Evolutionary conservation across 352 stramenopile species (phyloP), one percentile per base, ranked within the genome.

Genomic region (Phytophthora europaea): DNA sequence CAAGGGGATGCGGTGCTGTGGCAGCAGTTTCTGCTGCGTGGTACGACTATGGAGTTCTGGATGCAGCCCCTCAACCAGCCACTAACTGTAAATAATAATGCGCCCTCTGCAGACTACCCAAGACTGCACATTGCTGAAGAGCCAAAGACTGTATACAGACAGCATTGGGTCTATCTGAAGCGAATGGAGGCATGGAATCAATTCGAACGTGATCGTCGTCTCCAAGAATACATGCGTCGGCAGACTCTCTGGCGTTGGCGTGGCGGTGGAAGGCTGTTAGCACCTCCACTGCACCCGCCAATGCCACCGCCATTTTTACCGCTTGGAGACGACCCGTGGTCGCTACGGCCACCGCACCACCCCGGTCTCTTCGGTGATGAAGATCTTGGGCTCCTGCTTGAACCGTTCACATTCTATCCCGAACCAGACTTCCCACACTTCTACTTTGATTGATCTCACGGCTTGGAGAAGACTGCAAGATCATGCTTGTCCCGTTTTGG

Each of bases 1-100:
- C 58, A 70, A 33, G 69, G 70, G 6, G 65, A 71, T 50, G 40
- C 23, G 2, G 60, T 69, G 48, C 28, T 85, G 5, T 89, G 81
- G 81, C 48, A 64, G 15, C 50, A 72, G 16, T 78, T 82, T 45
- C 53, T 87, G 4, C 53, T 26, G 1, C 59, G 74, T 60, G 81
- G 81, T 86, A 74, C 28, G 50, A 3, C 43, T 34, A 40, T 36
- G 16, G 9, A 26, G 15, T 33, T 13, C 18, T 28, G 31, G 4
- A 64, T 53, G 51, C 52, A 43, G 36, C 6, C 18, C 4, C 18
- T 50, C 20, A 12, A 52, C 9, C 20, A 26, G 8, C 12, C 20
- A 6, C n/a, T 52, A 52, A 52, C 45, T 52, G n/a, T 52, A 52
- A 6, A 31, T 31, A 31, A 31, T 31, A 31, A 31, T 31, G 28